Percentiles rank a stretch among this genome's conserved stretches.
These are phyloP conservation scores for Chlorella sp. DNA, from an alignment of 139 green algal species.

Conservation along the genomic window DNA sequence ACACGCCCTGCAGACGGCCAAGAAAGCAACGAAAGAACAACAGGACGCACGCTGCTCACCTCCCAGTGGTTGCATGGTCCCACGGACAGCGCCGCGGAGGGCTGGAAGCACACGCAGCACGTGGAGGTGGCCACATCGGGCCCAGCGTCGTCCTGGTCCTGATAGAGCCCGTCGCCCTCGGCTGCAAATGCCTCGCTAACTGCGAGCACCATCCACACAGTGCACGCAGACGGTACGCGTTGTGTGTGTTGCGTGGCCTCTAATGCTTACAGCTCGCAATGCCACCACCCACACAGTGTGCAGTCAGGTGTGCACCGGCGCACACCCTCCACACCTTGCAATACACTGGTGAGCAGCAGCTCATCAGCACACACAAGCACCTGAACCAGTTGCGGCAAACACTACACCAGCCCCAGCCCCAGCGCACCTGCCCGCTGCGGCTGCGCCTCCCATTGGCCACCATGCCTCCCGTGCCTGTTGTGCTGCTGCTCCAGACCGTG, in stretches of 20 bases:
- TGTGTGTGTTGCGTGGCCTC: no score
- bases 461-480: not conserved
- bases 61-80: constrained; percentile 46
- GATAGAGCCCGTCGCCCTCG: constrained; percentile 1
- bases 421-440: not conserved
- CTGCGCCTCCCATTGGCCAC: not conserved
- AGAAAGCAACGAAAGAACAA: no score
- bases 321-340: not conserved
- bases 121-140: not conserved
- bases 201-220: not conserved
- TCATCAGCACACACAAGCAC: no score
- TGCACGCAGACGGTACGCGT: no score
- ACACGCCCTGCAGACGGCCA: no score
- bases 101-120: constrained; percentile 29
- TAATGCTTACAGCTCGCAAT: no score
- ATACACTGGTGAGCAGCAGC: not conserved
- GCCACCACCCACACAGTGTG: no score
- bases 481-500: not conserved
- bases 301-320: not conserved
- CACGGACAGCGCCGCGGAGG: constrained; percentile 26
- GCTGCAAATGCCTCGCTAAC: constrained; percentile 6
- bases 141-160: not conserved
- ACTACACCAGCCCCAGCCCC: no score
- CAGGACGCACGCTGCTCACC: no score
- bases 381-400: no score